A percentile compares a stretch with the other conserved stretches of the same genome.
Evolutionary conservation across 768 basidiomycete genomes (phyloP).

Genomic region (Lactarius indigo): DNA sequence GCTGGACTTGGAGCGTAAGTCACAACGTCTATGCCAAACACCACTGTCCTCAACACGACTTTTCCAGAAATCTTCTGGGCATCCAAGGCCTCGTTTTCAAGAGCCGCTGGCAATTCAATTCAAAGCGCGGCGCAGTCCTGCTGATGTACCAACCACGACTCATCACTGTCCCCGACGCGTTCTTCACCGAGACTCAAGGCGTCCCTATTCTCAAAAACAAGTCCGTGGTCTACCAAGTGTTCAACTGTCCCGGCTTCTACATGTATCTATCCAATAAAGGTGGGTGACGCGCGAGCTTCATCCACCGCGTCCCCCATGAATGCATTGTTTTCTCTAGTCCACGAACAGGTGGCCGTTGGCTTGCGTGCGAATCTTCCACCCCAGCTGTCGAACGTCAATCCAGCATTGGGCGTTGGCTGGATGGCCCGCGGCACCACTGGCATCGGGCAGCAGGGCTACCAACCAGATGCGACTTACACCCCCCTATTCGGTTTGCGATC

Average conservation of each 20-base stretch:
- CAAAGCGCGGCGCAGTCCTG: constrained; percentile 18
- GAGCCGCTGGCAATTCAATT: constrained; percentile 12
- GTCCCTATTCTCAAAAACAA: constrained; percentile 7
- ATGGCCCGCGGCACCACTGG: constrained; percentile 2
- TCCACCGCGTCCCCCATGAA: not conserved
- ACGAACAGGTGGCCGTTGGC: constrained; percentile 5
- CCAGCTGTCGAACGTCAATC: not conserved
- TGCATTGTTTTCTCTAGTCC: not conserved
- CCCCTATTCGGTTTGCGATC: constrained; percentile 6
- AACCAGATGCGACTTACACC: not conserved
- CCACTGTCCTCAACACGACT: not conserved
- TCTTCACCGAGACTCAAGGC: not conserved
- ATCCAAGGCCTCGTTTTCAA: not conserved
- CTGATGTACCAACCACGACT: constrained; percentile 6
- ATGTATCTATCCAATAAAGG: constrained; percentile 19
- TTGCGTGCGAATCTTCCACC: not conserved
- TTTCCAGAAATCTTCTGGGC: not conserved
- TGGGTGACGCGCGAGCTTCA: not conserved
- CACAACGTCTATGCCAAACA: not conserved
- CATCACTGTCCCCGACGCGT: constrained; percentile 1
- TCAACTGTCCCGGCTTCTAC: constrained; percentile 10
- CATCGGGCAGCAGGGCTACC: constrained; percentile 5
- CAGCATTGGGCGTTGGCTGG: not conserved
- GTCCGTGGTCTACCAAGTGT: constrained; percentile 8
- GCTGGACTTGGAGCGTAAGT: constrained; percentile 1